Conservation (phyloP, 805 yeast genomes). For the Sugiyamaella chiloensis region DNA sequence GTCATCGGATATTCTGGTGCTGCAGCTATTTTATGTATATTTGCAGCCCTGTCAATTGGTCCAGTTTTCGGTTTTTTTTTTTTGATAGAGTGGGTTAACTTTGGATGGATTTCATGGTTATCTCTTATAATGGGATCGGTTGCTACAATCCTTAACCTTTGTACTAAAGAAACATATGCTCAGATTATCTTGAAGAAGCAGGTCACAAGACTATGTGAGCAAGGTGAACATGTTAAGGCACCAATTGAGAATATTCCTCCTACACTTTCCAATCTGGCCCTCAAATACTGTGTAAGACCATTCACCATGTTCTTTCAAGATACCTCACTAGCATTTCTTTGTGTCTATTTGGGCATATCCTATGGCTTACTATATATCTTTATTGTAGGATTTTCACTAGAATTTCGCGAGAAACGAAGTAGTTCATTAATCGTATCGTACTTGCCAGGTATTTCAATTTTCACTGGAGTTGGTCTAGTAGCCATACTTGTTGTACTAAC, state of each 20-base stretch:
- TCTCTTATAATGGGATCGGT: slow-evolving; percentile 36
- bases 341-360: slow-evolving; percentile 31
- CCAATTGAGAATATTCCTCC: slow-evolving; percentile 13
- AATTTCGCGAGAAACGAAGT: slow-evolving; percentile 17
- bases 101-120: slow-evolving; percentile 50
- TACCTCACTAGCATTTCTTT: slow-evolving; percentile 30
- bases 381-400: slow-evolving; percentile 31
- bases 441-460: slow-evolving; percentile 9
- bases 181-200: slow-evolving; percentile 9
- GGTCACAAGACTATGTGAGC: slow-evolving; percentile 3
- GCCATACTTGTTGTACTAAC: not conserved
- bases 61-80: slow-evolving; percentile 46
- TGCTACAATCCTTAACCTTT: not conserved
- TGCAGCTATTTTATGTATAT: slow-evolving; percentile 41
- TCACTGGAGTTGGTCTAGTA: slow-evolving; percentile 7
- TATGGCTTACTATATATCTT: slow-evolving; percentile 33
- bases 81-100: slow-evolving; percentile 41
- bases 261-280: slow-evolving; percentile 38
- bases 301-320: slow-evolving; percentile 29
- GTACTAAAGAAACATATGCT: slow-evolving; percentile 11
- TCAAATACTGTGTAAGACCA: slow-evolving; percentile 24
- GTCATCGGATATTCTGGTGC: slow-evolving; percentile 44
- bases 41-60: slow-evolving; percentile 35
- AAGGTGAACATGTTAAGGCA: slow-evolving; percentile 11
- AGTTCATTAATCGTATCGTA: slow-evolving; percentile 8